Evolutionary conservation across 768 basidiomycete genomes (phyloP), one percentile per base, ranked within the genome.

Genomic region (Calocybe indica): DNA sequence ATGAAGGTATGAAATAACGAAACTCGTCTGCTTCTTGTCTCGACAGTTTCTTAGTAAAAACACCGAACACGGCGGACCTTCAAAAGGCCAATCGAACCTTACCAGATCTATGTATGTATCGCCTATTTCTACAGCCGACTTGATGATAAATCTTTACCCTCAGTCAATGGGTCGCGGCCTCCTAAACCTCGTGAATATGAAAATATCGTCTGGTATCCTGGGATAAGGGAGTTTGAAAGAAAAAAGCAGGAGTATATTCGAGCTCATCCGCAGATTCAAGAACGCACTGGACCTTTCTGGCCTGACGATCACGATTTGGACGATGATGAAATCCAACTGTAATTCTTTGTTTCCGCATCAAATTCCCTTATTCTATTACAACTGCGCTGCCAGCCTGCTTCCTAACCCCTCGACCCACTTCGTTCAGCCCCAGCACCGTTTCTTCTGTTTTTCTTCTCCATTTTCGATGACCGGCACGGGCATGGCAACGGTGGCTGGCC

Each of bases 401-500:
- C 22, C 22, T 22, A 4, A 22, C 22, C 22, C 22, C 4, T 22
- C 22, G 22, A 22, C 22, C 22, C 22, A 22, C 22, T 22, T 22
- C 22, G 22, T 22, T 22, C 22, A 4, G 22, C 22, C 2, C 22
- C 22, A 22, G 22, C 22, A 22, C 22, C 22, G 22, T 4, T n/a
- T n/a, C n/a, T n/a, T n/a, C n/a, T n/a, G n/a, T n/a, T n/a, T n/a
- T n/a, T n/a, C n/a, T n/a, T n/a, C n/a, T n/a, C n/a, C n/a, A n/a
- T n/a, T n/a, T n/a, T n/a, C n/a, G n/a, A n/a, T n/a, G n/a, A n/a
- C n/a, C n/a, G n/a, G 22, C 22, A 22, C 22, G 22, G 22, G 22
- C 22, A 22, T 22, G 22, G 4, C 22, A 22, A 22, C 22, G 22
- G 22, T 22, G 22, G 22, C 69, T 66, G 39, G 73, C 75, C 45